Percentiles rank a stretch among this genome's conserved stretches.
phyloP scores from a whole-genome alignment of 768 basidiomycete genomes.

The Gloeostereum incarnatum region DNA sequence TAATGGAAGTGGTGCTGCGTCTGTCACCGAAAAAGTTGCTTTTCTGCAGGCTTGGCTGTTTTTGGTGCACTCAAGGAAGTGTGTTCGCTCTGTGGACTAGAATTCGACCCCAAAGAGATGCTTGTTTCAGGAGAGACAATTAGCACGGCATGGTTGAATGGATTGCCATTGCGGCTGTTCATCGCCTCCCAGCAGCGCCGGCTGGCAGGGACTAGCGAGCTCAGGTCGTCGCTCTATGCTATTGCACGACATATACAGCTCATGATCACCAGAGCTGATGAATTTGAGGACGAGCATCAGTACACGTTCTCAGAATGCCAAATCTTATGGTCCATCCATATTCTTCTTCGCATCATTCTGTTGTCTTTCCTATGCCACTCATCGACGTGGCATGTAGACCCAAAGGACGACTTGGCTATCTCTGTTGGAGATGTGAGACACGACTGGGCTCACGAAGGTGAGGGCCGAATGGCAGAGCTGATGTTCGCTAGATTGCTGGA shows the following conservation, averaged over 20 bases:
- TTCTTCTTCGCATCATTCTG: not conserved
- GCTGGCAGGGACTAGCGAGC: not conserved
- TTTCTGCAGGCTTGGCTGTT: not conserved
- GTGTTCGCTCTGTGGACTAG: not conserved
- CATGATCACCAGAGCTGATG: slow-evolving; percentile 1
- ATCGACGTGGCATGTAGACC: not conserved
- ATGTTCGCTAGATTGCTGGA: not conserved
- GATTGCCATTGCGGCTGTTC: not conserved
- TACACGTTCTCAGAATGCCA: slow-evolving; percentile 1
- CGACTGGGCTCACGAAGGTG: not conserved
- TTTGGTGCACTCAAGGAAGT: slow-evolving; percentile 1
- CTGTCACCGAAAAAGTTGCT: not conserved
- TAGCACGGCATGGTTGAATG: not conserved
- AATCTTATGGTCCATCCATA: not conserved
- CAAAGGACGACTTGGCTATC: not conserved
- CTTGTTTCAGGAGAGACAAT: slow-evolving; percentile 8
- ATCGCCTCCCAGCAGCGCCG: not conserved
- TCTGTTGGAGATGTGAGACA: not conserved
- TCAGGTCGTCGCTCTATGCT: not conserved
- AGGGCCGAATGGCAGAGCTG: not conserved
- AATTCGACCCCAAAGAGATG: not conserved
- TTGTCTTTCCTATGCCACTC: not conserved
- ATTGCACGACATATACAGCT: not conserved
- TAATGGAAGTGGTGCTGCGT: not conserved
- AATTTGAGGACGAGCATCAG: not conserved